A percentile compares a stretch with the other conserved stretches of the same genome.
Conservation (phyloP, 176 grass and related monocot genomes). For the Eleusine indica region DNA sequence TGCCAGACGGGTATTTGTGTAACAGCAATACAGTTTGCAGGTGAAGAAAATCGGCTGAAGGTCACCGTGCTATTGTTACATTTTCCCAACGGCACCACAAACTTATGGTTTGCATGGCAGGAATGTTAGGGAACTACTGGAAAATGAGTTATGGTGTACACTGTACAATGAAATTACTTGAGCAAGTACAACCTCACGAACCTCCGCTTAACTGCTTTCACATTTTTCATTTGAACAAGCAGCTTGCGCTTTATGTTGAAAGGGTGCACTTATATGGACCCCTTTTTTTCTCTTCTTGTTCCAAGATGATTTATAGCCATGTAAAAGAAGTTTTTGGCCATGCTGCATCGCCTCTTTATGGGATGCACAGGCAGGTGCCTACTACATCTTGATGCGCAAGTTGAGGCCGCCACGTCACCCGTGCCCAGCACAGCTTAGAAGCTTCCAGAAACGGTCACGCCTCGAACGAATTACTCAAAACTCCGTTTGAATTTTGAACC, state of each 20-base stretch:
- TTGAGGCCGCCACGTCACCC: background rate
- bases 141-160: background rate
- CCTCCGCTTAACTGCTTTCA: background rate
- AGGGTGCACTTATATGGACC: too few species aligned
- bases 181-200: background rate
- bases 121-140: background rate
- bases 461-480: background rate
- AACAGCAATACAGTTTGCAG: background rate
- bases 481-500: conserved; percentile 6
- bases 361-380: background rate
- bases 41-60: background rate
- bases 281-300: too few species aligned
- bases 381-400: conserved; percentile 18
- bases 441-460: background rate
- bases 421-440: background rate
- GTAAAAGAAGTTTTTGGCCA: too few species aligned
- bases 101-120: background rate
- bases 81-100: background rate
- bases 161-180: background rate
- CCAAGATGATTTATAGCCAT: too few species aligned
- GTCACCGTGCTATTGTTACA: background rate
- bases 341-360: background rate
- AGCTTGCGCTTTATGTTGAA: background rate
- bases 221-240: too few species aligned
- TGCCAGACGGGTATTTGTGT: background rate